Conservation (phyloP, 2,329 filamentous ascomycete genomes). For the Achaetomium macrosporum region DNA sequence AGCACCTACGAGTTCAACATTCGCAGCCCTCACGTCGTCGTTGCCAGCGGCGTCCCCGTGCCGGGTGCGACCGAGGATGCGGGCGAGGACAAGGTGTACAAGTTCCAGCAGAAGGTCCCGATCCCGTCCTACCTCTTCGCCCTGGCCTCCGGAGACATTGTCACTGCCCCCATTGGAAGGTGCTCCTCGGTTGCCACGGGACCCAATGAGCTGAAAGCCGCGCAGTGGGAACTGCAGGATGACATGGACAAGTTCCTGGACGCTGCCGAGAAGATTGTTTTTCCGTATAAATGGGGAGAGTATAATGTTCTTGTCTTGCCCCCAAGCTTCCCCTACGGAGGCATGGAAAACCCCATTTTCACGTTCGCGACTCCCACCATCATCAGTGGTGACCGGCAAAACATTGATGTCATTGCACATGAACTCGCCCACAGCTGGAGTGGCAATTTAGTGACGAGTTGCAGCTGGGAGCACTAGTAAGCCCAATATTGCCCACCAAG, state of each 20-base stretch:
- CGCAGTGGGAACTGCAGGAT: slow-evolving; percentile 84
- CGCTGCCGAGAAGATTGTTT: slow-evolving; percentile 73
- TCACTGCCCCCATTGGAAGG: slow-evolving; percentile 77
- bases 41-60: slow-evolving; percentile 73
- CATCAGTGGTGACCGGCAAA: slow-evolving; percentile 84
- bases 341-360: slow-evolving; percentile 89
- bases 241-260: slow-evolving; percentile 92
- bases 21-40: slow-evolving; percentile 78
- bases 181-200: slow-evolving; percentile 80
- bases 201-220: slow-evolving; percentile 76
- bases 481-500: slow-evolving; percentile 20
- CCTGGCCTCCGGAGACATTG: slow-evolving; percentile 80
- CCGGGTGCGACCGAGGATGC: slow-evolving; percentile 42
- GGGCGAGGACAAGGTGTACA: slow-evolving; percentile 62
- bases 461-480: slow-evolving; percentile 75
- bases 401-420: slow-evolving; percentile 94
- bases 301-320: slow-evolving; percentile 92
- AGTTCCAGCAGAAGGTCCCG: slow-evolving; percentile 83
- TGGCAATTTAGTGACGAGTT: slow-evolving; percentile 75
- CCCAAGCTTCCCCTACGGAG: slow-evolving; percentile 83
- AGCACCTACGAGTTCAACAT: slow-evolving; percentile 90
- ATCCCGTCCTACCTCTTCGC: slow-evolving; percentile 95
- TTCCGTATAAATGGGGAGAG: slow-evolving; percentile 87
- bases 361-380: slow-evolving; percentile 95
- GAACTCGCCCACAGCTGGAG: slow-evolving; percentile 76